Evolutionary conservation across 2,329 filamentous ascomycete genomes (phyloP).

Genomic region (Rhynchosporium agropyri): DNA sequence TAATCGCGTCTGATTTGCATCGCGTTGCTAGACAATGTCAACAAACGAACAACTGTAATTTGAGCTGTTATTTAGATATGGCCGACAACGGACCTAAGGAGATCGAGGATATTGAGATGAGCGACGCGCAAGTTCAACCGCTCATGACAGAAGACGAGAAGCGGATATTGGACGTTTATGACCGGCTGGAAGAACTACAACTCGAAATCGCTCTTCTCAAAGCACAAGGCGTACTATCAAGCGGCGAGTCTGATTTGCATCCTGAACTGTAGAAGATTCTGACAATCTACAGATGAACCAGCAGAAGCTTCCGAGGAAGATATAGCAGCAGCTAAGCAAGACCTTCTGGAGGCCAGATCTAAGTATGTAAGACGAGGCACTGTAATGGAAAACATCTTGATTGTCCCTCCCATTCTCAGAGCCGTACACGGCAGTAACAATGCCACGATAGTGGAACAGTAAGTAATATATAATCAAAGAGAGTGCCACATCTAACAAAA

Average conservation of each 20-base stretch:
- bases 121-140: conserved; percentile 42
- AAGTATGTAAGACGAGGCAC: conserved; percentile 70
- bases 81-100: conserved; percentile 19
- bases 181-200: conserved; percentile 70
- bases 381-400: conserved; percentile 68
- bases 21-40: conserved; percentile 15
- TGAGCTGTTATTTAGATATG: conserved; percentile 5
- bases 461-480: conserved; percentile 34
- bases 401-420: conserved; percentile 74
- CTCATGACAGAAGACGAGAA: conserved; percentile 68
- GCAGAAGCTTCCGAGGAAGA: conserved; percentile 51
- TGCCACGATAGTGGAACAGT: conserved; percentile 70
- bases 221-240: conserved; percentile 43
- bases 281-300: conserved; percentile 30
- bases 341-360: conserved; percentile 68
- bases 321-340: conserved; percentile 61
- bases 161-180: conserved; percentile 68
- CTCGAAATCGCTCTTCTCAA: conserved; percentile 70
- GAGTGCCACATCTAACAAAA: neutral
- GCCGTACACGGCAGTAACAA: conserved; percentile 71
- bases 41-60: neutral
- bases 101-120: conserved; percentile 39
- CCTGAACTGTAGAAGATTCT: conserved; percentile 12
- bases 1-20: conserved; percentile 15
- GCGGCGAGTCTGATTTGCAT: conserved; percentile 30